Evolutionary conservation across 2,329 filamentous ascomycete species (phyloP), one percentile per base, ranked within the genome.

Genomic region (Dendryphion nanum): DNA sequence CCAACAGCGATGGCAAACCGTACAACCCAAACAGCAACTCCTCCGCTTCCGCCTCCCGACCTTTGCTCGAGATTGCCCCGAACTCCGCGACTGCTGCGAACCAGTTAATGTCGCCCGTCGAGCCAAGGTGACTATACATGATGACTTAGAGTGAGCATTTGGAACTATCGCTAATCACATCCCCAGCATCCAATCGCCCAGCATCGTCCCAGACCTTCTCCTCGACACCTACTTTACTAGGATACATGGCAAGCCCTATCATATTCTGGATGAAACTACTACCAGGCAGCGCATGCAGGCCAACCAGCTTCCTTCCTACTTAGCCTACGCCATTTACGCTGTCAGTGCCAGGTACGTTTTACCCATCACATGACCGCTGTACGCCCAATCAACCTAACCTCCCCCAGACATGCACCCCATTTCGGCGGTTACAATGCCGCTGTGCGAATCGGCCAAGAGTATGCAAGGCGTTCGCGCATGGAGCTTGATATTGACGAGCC

Each of bases 401-500:
- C 18, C 47, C 45, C 52, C n/a, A 86, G 87, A 68, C 86, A 88
- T 63, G 81, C 83, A 16, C 73, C 78, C 20, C 82, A 87, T 59
- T 77, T 71, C 38, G 77, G 76, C 45, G 83, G 82, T 5, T 81
- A 85, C 53, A 81, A 83, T 50, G 78, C 81, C 24, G 81, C 86
- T 3, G 74, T 85, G 2, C 77, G 78, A 38, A 70, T 83, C 30
- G 85, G 86, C 48, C 80, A 89, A 40, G 83, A 89, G 24, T 87
- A 86, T 60, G 83, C 86, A 10, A 66, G 74, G n/a, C 79, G 81
- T 41, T 78, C 89, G 7, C 78, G 88, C 39, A 70, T 71, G 18
- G 81, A 84, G 48, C 75, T 94, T 13, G 86, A 93, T 59, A 79
- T 82, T 6, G 89, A 94, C 54, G 85, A 91, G 49, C 87, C 88